Conservation (phyloP, 768 basidiomycete genomes). For the Heimioporus sp. region DNA sequence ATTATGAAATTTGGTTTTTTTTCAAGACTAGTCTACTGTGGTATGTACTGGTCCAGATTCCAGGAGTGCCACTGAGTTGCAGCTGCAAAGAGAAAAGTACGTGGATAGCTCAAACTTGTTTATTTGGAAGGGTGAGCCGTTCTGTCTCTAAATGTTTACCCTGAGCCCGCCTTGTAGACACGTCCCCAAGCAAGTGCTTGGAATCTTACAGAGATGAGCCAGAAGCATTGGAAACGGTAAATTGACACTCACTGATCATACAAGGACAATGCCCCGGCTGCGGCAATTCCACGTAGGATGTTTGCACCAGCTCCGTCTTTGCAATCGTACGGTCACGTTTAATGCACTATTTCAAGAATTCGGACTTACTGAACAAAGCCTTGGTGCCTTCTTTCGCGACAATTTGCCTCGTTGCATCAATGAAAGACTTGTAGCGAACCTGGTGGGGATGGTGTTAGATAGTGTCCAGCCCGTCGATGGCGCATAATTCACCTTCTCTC, state of each 20-base stretch:
- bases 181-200: constrained; percentile 56
- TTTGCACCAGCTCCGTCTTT: constrained; percentile 61
- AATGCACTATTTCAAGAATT: background rate
- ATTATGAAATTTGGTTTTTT: too few relatives aligned
- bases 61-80: background rate
- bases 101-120: background rate
- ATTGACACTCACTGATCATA: constrained; percentile 50
- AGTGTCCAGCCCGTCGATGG: background rate
- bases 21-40: too few relatives aligned
- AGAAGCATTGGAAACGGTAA: background rate
- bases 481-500: constrained; percentile 25
- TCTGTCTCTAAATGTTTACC: constrained; percentile 4
- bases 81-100: background rate
- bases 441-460: constrained; percentile 5
- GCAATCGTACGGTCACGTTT: background rate
- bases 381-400: constrained; percentile 39
- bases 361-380: constrained; percentile 35
- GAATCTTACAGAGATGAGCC: constrained; percentile 27
- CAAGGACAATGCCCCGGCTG: constrained; percentile 54
- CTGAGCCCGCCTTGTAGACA: constrained; percentile 49
- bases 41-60: too few relatives aligned
- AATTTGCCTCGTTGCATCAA: constrained; percentile 40
- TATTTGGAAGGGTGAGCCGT: background rate
- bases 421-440: constrained; percentile 39
- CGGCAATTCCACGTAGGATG: constrained; percentile 50